phyloP scores from a whole-genome alignment of 306 rosid species.

The Leucaena leucocephala region DNA sequence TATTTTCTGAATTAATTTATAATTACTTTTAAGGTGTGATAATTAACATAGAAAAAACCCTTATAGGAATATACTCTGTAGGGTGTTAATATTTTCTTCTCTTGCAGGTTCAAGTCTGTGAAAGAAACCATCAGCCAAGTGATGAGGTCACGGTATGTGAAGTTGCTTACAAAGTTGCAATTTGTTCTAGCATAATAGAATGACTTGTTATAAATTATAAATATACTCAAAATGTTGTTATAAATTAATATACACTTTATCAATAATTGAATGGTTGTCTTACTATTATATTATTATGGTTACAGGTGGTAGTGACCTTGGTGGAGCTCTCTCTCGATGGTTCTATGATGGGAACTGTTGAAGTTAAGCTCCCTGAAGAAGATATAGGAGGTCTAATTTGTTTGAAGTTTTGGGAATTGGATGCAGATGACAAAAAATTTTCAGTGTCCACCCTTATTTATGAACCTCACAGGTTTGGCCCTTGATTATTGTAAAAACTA shows the following conservation, averaged over 20 bases:
- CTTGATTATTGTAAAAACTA: slow-evolving; percentile 22
- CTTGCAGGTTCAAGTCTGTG: slow-evolving; percentile 88
- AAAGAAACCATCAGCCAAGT: slow-evolving; percentile 95
- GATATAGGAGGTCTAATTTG: slow-evolving; percentile 84
- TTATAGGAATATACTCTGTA: not conserved
- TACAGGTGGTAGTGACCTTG: slow-evolving; percentile 67
- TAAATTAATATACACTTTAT: not conserved
- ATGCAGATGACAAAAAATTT: slow-evolving; percentile 62
- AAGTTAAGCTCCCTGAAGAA: slow-evolving; percentile 80
- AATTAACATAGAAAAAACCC: not conserved
- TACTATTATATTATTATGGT: slow-evolving; percentile 23
- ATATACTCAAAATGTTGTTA: not conserved
- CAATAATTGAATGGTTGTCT: slow-evolving; percentile 17
- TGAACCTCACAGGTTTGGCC: slow-evolving; percentile 90
- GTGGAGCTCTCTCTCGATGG: slow-evolving; percentile 84
- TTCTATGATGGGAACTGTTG: slow-evolving; percentile 85
- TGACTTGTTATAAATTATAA: slow-evolving; percentile 3
- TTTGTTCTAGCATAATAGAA: slow-evolving; percentile 22
- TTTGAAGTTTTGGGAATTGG: slow-evolving; percentile 88
- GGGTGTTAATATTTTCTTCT: slow-evolving; percentile 28
- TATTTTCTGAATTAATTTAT: slow-evolving; percentile 5
- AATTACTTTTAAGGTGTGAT: slow-evolving; percentile 7
- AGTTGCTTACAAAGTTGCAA: slow-evolving; percentile 29
- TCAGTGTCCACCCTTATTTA: slow-evolving; percentile 76
- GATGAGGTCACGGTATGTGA: slow-evolving; percentile 87